Conservation (phyloP, 1,139 yeast species). For the Lodderomyces orthopsilosis region DNA sequence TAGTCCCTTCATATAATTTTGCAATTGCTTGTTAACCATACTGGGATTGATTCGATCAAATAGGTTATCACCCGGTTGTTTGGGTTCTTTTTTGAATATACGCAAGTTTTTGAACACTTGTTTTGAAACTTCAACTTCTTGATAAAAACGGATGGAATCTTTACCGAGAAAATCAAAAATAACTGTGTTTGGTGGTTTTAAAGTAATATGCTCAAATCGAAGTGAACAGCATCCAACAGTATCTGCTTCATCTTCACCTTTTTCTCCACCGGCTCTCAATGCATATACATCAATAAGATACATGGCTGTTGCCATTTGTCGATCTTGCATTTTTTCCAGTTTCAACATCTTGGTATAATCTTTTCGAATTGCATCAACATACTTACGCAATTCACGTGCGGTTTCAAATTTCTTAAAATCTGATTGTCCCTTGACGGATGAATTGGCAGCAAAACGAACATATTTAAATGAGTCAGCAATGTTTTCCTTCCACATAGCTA, state of each 20-base stretch:
- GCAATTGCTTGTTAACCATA: conserved; percentile 79
- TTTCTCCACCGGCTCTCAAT: conserved; percentile 97
- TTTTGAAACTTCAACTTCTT: conserved; percentile 85
- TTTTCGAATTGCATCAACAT: conserved; percentile 68
- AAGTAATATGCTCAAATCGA: conserved; percentile 82
- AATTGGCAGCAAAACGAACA: conserved; percentile 87
- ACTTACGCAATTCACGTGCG: conserved; percentile 76
- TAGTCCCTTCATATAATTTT: conserved; percentile 85
- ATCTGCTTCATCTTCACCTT: conserved; percentile 96
- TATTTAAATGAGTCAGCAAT: conserved; percentile 81
- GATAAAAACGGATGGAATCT: conserved; percentile 88
- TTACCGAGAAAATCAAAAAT: conserved; percentile 95
- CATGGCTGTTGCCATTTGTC: conserved; percentile 94
- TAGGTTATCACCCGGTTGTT: conserved; percentile 86
- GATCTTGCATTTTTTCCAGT: conserved; percentile 74
- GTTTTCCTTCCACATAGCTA: conserved; percentile 96
- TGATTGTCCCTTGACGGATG: conserved; percentile 86
- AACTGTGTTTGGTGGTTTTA: conserved; percentile 82
- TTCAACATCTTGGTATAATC: conserved; percentile 74
- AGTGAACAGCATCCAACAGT: conserved; percentile 97
- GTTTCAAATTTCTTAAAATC: conserved; percentile 92
- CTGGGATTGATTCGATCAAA: conserved; percentile 89
- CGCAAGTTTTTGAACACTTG: conserved; percentile 88
- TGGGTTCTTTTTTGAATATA: conserved; percentile 84
- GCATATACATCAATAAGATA: conserved; percentile 94